Evolutionary conservation across 495 filamentous ascomycete genomes (phyloP).

Genomic region (Mycothermus thermophilus): DNA sequence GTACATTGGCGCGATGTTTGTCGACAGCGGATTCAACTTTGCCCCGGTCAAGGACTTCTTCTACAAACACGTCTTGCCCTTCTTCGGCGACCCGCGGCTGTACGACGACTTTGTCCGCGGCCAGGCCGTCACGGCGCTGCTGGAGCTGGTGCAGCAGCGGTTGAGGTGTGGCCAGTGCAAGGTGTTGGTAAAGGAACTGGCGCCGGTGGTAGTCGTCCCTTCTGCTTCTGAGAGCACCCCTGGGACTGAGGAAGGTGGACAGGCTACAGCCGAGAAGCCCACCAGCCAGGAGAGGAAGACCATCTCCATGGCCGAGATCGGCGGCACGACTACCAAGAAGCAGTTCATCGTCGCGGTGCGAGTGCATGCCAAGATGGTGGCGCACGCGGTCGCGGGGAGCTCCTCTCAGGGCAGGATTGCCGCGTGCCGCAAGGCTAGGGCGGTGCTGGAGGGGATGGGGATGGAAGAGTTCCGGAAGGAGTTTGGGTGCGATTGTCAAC

Average conservation of each 20-base stretch:
- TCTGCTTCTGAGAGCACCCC: slow-evolving; percentile 1
- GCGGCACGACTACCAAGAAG: slow-evolving; percentile 6
- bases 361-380: slow-evolving; percentile 57
- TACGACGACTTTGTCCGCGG: slow-evolving; percentile 84
- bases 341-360: slow-evolving; percentile 58
- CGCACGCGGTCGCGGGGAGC: slow-evolving; percentile 46
- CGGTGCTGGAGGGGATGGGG: slow-evolving; percentile 41
- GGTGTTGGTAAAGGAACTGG: slow-evolving; percentile 10
- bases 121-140: slow-evolving; percentile 51
- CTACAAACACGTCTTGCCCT: slow-evolving; percentile 52
- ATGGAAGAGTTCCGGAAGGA: slow-evolving; percentile 43
- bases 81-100: slow-evolving; percentile 75
- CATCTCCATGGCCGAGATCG: neutral
- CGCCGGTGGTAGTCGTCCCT: neutral
- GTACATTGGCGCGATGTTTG: slow-evolving; percentile 80
- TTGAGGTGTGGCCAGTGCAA: slow-evolving; percentile 39
- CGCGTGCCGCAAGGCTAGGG: slow-evolving; percentile 54
- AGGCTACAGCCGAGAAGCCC: slow-evolving; percentile 11
- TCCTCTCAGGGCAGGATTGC: slow-evolving; percentile 58
- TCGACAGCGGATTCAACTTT: slow-evolving; percentile 79
- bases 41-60: slow-evolving; percentile 63
- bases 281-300: too few relatives aligned
- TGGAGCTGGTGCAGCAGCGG: slow-evolving; percentile 27
- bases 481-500: slow-evolving; percentile 49
- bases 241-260: slow-evolving; percentile 15